These are phyloP conservation scores for Rhizopogon vulgaris DNA, from an alignment of 768 basidiomycete genomes.

Conservation along the genomic window DNA sequence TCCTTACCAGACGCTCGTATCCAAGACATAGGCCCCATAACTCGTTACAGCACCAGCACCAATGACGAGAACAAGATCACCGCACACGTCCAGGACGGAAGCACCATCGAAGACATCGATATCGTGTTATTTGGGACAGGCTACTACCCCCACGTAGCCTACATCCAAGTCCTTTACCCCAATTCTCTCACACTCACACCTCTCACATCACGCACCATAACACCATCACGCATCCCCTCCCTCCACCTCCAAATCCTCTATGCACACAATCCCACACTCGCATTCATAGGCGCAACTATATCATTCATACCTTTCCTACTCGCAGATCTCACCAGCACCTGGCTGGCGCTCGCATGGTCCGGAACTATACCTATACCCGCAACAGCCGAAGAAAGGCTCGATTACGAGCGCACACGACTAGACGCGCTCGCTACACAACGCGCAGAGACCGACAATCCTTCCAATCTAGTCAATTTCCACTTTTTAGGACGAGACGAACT, in stretches of 20 bases:
- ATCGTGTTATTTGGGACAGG: slow-evolving; percentile 41
- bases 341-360: slow-evolving; percentile 39
- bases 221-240: slow-evolving; percentile 35
- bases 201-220: slow-evolving; percentile 21
- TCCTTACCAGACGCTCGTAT: slow-evolving; percentile 39
- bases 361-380: slow-evolving; percentile 27
- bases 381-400: slow-evolving; percentile 27
- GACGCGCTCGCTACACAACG: slow-evolving; percentile 13
- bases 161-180: slow-evolving; percentile 29
- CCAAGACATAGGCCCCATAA: slow-evolving; percentile 35
- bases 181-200: slow-evolving; percentile 12
- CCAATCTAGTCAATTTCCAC: slow-evolving; percentile 21
- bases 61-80: slow-evolving; percentile 21
- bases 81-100: slow-evolving; percentile 33
- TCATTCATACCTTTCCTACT: slow-evolving; percentile 43
- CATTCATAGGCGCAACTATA: slow-evolving; percentile 38
- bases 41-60: slow-evolving; percentile 21
- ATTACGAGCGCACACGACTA: slow-evolving; percentile 33
- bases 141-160: slow-evolving; percentile 35
- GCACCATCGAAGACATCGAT: slow-evolving; percentile 34
- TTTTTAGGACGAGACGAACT: slow-evolving; percentile 15
- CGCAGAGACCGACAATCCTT: slow-evolving; percentile 18
- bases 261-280: slow-evolving; percentile 39
- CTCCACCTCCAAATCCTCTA: slow-evolving; percentile 43
- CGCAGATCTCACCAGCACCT: slow-evolving; percentile 44